These are phyloP conservation scores for Brasenia schreberi DNA, from an alignment of 164 flowering plant species.

Conservation along the genomic window DNA sequence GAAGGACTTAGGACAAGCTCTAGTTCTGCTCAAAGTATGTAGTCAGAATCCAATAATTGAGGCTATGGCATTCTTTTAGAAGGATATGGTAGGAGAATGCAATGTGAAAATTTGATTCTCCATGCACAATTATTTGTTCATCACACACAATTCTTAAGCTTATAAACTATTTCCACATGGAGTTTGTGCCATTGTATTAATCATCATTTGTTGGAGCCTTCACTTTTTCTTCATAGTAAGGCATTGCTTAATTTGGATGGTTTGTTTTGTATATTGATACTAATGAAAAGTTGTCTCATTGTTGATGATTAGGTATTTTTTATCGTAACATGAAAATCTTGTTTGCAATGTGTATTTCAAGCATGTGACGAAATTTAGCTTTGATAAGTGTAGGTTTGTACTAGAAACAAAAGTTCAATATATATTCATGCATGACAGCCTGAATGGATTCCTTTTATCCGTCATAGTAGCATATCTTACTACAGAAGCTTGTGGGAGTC, in stretches of 20 bases:
- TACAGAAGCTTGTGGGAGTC: conserved; percentile 26
- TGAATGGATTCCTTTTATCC: conserved; percentile 74
- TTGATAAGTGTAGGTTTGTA: conserved; percentile 66
- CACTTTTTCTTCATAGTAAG: not conserved
- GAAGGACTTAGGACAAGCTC: conserved; percentile 66
- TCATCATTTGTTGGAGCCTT: not conserved
- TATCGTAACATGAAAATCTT: not conserved
- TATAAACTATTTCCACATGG: no score
- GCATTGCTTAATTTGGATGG: not conserved
- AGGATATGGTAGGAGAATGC: no score
- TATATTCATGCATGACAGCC: conserved; percentile 65
- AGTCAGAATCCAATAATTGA: not conserved
- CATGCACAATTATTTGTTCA: no score
- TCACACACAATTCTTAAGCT: no score
- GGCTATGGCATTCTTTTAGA: no score
- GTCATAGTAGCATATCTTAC: conserved; percentile 60
- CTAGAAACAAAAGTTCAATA: conserved; percentile 58
- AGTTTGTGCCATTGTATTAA: no score
- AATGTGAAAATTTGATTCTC: no score
- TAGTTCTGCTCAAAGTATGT: conserved; percentile 65
- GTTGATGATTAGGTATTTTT: not conserved
- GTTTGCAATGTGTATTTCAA: not conserved
- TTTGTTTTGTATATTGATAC: not conserved
- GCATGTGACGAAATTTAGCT: not conserved
- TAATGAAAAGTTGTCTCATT: not conserved